A percentile compares a stretch with the other conserved stretches of the same genome.
Conservation (phyloP, 148 eudicot genomes). For the Fagopyrum esculentum region DNA sequence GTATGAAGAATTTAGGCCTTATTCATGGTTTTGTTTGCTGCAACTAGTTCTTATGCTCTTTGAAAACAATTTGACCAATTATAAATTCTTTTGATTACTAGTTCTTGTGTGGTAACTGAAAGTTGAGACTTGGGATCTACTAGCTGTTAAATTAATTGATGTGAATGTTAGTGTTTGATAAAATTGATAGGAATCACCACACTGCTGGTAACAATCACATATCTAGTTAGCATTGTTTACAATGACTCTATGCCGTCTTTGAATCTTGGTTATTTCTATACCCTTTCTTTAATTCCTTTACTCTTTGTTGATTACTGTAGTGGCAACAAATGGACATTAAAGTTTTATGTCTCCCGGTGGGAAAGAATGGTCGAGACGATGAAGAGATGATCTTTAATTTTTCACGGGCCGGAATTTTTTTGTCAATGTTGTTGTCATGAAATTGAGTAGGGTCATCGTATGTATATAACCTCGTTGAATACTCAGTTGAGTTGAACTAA, state of each 20-base stretch:
- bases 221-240: background rate
- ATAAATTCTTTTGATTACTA: background rate
- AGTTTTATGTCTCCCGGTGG: background rate
- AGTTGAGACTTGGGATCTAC: background rate
- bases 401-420: too few relatives aligned
- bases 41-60: background rate
- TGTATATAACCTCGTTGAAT: too few relatives aligned
- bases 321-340: conserved; percentile 99
- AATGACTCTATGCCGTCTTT: background rate
- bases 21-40: background rate
- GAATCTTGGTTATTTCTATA: conserved; percentile 3
- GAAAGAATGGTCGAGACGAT: too few relatives aligned
- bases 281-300: conserved; percentile 15
- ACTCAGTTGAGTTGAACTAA: too few relatives aligned
- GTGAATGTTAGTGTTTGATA: background rate
- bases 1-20: background rate
- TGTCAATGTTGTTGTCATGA: too few relatives aligned
- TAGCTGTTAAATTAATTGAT: background rate
- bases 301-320: conserved; percentile 32
- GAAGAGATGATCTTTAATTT: too few relatives aligned
- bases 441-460: too few relatives aligned
- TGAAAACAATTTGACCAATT: background rate
- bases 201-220: background rate
- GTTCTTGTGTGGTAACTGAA: background rate
- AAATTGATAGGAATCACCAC: background rate